Evolutionary conservation across 2,329 filamentous ascomycete species (phyloP).

Genomic region (Fonsecaea nubica): DNA sequence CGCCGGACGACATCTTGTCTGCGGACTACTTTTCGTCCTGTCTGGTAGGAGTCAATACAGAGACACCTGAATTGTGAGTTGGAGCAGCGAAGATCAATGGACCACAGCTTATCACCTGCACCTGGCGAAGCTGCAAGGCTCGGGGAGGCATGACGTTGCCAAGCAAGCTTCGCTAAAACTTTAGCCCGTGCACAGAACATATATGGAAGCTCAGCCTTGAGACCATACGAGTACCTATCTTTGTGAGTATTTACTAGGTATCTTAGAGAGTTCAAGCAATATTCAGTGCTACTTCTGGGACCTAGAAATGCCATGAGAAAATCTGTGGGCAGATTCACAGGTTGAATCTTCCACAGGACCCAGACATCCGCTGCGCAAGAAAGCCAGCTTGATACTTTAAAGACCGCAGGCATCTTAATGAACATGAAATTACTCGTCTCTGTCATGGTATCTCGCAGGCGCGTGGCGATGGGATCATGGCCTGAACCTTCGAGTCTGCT

Average conservation of each 20-base stretch:
- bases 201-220: no score
- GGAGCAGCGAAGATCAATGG: constrained; percentile 13
- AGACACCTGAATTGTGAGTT: neutral
- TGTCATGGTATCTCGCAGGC: neutral
- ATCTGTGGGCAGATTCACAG: neutral
- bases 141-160: constrained; percentile 16
- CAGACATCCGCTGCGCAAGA: neutral
- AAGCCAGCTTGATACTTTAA: neutral
- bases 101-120: neutral
- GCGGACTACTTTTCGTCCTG: constrained; percentile 42
- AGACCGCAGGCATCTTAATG: neutral
- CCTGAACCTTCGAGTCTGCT: neutral
- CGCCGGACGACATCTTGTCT: constrained; percentile 37
- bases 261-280: neutral
- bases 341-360: neutral
- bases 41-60: neutral
- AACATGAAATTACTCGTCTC: neutral
- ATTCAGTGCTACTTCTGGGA: neutral
- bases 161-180: constrained; percentile 27
- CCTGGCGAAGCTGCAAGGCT: constrained; percentile 5
- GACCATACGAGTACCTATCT: neutral
- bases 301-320: neutral
- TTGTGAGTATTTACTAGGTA: neutral
- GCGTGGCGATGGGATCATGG: neutral
- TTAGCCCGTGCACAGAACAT: neutral